These are phyloP conservation scores for Hansenula sp. DNA, from an alignment of 1,139 yeast genomes.

Conservation along the genomic window DNA sequence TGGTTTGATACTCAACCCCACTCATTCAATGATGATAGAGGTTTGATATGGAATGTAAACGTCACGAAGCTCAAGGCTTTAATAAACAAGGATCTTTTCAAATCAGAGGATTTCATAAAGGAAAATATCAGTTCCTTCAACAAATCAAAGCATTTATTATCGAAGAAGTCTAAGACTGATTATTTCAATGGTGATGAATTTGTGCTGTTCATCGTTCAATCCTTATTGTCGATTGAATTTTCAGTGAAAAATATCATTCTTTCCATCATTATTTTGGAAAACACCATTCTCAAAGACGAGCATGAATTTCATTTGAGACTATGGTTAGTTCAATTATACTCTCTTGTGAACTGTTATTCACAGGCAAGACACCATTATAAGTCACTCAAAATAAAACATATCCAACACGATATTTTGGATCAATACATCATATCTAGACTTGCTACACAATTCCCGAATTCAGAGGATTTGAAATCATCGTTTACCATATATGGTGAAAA, in stretches of 20 bases:
- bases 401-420: constrained; percentile 76
- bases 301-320: constrained; percentile 64
- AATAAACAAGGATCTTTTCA: constrained; percentile 17
- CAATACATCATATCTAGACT: constrained; percentile 50
- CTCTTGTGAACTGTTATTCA: constrained; percentile 51
- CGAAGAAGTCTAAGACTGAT: constrained; percentile 49
- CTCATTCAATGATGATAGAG: constrained; percentile 22
- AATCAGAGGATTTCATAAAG: constrained; percentile 20
- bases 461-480: constrained; percentile 16
- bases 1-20: constrained; percentile 16
- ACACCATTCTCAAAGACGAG: constrained; percentile 45
- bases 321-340: constrained; percentile 69
- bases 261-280: constrained; percentile 43
- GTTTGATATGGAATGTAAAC: constrained; percentile 44
- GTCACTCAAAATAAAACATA: constrained; percentile 60
- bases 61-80: constrained; percentile 40
- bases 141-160: constrained; percentile 26
- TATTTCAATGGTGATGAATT: constrained; percentile 66
- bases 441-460: constrained; percentile 36
- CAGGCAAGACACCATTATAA: constrained; percentile 49
- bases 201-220: constrained; percentile 44
- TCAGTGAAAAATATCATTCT: constrained; percentile 20
- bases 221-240: constrained; percentile 21
- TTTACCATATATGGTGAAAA: constrained; percentile 46
- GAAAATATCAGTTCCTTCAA: constrained; percentile 36